Evolutionary conservation across 345 rosid species (phyloP), one percentile per base, ranked within the genome.

Genomic region (Psidium guajava): DNA sequence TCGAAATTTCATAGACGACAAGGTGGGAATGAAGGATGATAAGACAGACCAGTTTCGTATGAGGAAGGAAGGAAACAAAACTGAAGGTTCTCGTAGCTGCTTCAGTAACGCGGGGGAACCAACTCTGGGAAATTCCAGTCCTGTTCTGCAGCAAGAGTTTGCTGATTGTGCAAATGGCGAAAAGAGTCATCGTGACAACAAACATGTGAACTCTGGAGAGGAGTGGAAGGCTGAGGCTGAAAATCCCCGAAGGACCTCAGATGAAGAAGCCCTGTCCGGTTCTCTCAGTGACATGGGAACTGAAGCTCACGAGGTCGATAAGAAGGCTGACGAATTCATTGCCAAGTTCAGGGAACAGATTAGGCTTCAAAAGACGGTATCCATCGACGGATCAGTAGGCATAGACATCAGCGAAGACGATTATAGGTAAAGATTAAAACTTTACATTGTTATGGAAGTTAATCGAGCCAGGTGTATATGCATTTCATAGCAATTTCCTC

Each of bases 311-410:
- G 99, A 95, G 87, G 98, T 97, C n/a, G 99, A 97, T 89, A 95
- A 91, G 89, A 95, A 95, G 87, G 99, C 99, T 5, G 94, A 91
- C 25, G 99, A 97, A 88, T 95, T 97, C 87, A 97, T 97, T 84
- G 99, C 99, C 77, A 95, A 92, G 89, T 97, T 95, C 88, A 89
- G 92, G 64, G 95, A 95, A 91, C 99, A 97, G 90, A 95, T 97
- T 51, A 88, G 94, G 90, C 95, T 92, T 86, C 99, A 96, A 87
- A 97, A 93, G 90, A 89, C 89, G 28, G 86, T 91, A 36, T 94
- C 97, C 25, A 81, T 90, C 25, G 92, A 91, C 82, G 90, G 92
- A 90, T 91, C 94, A 32, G 88, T 88, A 82, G 91, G 92, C 40
- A n/a, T 86, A 86, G 90, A 89, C 77, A 42, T 53, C 57, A 59